Evolutionary conservation across 1,139 yeast genomes (phyloP), one percentile per base, ranked within the genome.

Genomic region (Kluyveromyces sp.): DNA sequence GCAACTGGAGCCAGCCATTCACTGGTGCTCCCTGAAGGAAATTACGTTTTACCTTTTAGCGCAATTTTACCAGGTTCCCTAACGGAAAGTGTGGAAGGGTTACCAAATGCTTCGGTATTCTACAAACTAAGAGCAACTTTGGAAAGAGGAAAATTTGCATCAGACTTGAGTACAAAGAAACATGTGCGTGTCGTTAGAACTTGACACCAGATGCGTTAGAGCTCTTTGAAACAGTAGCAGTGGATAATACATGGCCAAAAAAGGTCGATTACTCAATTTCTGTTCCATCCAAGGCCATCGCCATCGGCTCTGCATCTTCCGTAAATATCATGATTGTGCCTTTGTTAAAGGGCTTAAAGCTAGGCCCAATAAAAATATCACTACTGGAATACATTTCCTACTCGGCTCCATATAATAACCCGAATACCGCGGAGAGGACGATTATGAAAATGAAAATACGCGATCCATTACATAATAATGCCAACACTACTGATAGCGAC

Each of bases 191-290:
- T 94, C 10, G 79, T 92, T n/a, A 75, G 98, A 54, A 92, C 98
- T 0, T 90, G 48, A 82, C 96, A 0, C 78, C 95, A 1, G 97
- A 90, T 65, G 79, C 95, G 0, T 77, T 87, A 1, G 98, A 94
- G 60, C 71, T 90, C 39, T 76, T 94, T 0, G 97, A 92, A 66
- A 88, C 97, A 3, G 86, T 89, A 54, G 89, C 96, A 0, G 95
- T 92, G 26, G 96, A 89, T 60, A 92, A 92, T 63, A 83, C 92
- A 0, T 94, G 99, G 99, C 97, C 98, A 2, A 72, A 79, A 42
- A 92, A 92, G 64, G 87, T 92, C 41, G 97, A 94, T 58, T 92
- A 92, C 65, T 78, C 92, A 1, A 78, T 92, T 47, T 84, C 86
- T 50, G 81, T 87, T 7, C 97, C 97, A 0, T 74, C 90, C 15